A percentile compares a stretch with the other conserved stretches of the same genome.
These are phyloP conservation scores for Trichoderma guizhouense DNA, from an alignment of 2,329 filamentous ascomycete species.

Conservation along the genomic window DNA sequence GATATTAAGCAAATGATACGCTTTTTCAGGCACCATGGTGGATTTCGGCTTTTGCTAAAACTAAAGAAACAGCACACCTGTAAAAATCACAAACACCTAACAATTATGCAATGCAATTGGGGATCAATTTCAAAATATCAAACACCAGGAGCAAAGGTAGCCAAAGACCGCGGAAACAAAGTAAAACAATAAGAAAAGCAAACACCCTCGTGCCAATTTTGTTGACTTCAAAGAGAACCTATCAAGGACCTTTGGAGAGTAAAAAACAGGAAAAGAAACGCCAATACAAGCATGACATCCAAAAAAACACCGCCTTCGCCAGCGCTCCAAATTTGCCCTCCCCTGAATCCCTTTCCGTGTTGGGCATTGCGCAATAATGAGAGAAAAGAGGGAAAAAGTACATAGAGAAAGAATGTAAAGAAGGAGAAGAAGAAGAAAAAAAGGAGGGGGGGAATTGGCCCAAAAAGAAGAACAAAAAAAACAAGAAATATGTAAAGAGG, in stretches of 20 bases:
- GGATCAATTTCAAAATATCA: not conserved
- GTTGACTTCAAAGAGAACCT: not conserved
- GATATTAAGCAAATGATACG: not conserved
- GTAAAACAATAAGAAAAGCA: not conserved
- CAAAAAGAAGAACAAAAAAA: not conserved
- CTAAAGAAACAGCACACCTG: not conserved
- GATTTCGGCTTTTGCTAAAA: not conserved
- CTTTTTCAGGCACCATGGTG: not conserved
- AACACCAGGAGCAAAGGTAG: not conserved
- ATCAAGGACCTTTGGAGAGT: not conserved
- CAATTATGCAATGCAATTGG: not conserved
- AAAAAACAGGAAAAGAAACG: not conserved
- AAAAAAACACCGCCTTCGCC: constrained; percentile 21
- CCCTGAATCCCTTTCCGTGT: not conserved
- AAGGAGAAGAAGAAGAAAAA: not conserved
- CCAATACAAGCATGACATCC: constrained; percentile 5
- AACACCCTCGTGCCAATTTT: not conserved
- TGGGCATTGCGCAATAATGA: not conserved
- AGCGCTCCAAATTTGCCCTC: constrained; percentile 9
- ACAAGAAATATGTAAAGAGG: not conserved
- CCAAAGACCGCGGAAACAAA: not conserved
- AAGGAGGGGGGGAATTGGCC: not conserved
- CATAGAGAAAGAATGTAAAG: not conserved
- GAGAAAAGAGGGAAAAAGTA: not conserved
- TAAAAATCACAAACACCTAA: not conserved